These are phyloP conservation scores for Fraxinus sp. DNA, from an alignment of 305 asterid genomes.

Conservation along the genomic window DNA sequence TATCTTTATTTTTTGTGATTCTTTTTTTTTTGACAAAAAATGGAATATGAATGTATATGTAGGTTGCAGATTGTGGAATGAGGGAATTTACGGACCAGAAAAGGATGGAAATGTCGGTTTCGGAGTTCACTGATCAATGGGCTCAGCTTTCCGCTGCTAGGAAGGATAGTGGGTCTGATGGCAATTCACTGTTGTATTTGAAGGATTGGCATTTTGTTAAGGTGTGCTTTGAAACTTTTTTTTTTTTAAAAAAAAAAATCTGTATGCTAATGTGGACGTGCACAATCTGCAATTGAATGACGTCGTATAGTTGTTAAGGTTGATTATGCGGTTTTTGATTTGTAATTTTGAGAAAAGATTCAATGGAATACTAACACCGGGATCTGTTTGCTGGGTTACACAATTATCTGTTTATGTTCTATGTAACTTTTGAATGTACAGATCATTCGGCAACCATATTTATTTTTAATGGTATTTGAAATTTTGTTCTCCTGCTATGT, in stretches of 20 bases:
- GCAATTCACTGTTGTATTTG: conserved; percentile 56
- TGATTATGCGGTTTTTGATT: not conserved
- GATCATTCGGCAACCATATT: not conserved
- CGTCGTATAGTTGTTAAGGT: not conserved
- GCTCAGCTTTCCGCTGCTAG: conserved; percentile 27
- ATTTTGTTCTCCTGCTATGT: not conserved
- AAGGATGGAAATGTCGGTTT: conserved; percentile 78
- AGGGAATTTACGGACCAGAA: conserved; percentile 80
- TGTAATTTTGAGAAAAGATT: not conserved
- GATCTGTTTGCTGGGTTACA: not conserved
- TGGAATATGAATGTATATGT: not conserved
- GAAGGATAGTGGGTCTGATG: conserved; percentile 30
- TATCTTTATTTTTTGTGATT: not conserved
- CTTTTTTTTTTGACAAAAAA: not conserved
- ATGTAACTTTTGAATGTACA: not conserved
- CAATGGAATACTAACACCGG: not conserved
- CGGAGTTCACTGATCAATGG: conserved; percentile 66
- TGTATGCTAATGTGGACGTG: not conserved
- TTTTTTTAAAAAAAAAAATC: no score
- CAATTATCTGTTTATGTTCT: not conserved
- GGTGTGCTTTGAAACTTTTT: conserved; percentile 36
- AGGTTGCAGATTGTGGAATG: conserved; percentile 90
- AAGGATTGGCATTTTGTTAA: conserved; percentile 98
- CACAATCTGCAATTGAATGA: not conserved
- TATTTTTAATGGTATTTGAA: not conserved